phyloP scores from a whole-genome alignment of 2,329 filamentous ascomycete genomes.

The Pseudogymnoascus sp. region DNA sequence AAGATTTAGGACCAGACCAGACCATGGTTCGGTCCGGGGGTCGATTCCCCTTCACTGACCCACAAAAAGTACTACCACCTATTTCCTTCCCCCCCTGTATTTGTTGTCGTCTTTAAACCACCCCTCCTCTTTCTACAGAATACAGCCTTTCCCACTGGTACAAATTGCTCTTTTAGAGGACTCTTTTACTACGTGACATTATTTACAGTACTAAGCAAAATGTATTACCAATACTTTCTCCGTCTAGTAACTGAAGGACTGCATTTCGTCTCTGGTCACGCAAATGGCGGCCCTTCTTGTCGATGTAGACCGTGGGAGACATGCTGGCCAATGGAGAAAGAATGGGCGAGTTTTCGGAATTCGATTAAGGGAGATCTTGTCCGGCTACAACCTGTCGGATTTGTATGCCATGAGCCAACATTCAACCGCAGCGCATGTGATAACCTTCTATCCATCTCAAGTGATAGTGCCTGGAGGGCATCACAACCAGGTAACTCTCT shows the following conservation, averaged over 20 bases:
- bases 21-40: no score
- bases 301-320: constrained; percentile 10
- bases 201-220: background rate
- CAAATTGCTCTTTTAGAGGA: background rate
- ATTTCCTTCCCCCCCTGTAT: background rate
- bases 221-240: background rate
- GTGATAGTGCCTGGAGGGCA: constrained; percentile 9
- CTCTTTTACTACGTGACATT: background rate
- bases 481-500: background rate
- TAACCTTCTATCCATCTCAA: background rate
- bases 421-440: constrained; percentile 11
- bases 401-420: constrained; percentile 8
- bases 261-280: background rate
- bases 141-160: background rate
- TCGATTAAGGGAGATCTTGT: constrained; percentile 11
- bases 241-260: background rate
- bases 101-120: background rate
- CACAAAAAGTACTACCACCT: background rate
- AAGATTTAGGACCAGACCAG: no score
- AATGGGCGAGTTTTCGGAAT: constrained; percentile 9
- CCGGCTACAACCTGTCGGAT: constrained; percentile 4
- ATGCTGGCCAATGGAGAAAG: constrained; percentile 10
- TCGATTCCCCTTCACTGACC: no score
- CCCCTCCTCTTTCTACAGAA: no score
- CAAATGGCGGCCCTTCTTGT: background rate